phyloP scores from a whole-genome alignment of 805 yeast species.

The Huiozyma sinensis region DNA sequence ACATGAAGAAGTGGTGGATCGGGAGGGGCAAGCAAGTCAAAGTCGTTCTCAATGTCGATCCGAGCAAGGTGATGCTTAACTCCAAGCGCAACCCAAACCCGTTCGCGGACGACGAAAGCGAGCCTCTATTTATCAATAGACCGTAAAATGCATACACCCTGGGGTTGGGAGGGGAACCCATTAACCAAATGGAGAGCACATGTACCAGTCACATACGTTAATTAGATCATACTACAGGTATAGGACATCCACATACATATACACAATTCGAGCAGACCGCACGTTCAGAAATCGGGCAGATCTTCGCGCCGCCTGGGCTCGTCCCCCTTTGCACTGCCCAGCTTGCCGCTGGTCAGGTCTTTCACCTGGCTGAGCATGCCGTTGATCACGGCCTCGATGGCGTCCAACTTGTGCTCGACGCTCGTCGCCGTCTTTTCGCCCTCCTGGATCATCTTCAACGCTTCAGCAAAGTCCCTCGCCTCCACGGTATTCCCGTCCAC shows the following conservation, averaged over 20 bases:
- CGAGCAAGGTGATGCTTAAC: constrained; percentile 43
- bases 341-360: not conserved
- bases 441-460: constrained; percentile 50
- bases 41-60: constrained; percentile 38
- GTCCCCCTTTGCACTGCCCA: not conserved
- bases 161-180: too few relatives aligned
- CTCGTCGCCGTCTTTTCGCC: constrained; percentile 45
- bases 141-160: too few relatives aligned
- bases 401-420: constrained; percentile 54
- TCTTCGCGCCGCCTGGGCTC: not conserved
- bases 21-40: constrained; percentile 67
- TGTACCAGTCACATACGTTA: too few relatives aligned
- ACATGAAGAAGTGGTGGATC: constrained; percentile 83
- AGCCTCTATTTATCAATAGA: constrained; percentile 5
- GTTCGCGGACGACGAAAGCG: constrained; percentile 44
- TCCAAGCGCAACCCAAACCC: constrained; percentile 68
- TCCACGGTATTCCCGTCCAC: not conserved
- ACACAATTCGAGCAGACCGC: too few relatives aligned
- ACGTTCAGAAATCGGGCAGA: too few relatives aligned
- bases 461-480: constrained; percentile 40
- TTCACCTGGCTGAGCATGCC: constrained; percentile 5
- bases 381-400: constrained; percentile 40
- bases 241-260: too few relatives aligned
- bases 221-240: too few relatives aligned
- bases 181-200: too few relatives aligned